Percentiles rank a stretch among this genome's conserved stretches.
Evolutionary conservation across 495 filamentous ascomycete species (phyloP).

Genomic region (Penicillium samsonianum): DNA sequence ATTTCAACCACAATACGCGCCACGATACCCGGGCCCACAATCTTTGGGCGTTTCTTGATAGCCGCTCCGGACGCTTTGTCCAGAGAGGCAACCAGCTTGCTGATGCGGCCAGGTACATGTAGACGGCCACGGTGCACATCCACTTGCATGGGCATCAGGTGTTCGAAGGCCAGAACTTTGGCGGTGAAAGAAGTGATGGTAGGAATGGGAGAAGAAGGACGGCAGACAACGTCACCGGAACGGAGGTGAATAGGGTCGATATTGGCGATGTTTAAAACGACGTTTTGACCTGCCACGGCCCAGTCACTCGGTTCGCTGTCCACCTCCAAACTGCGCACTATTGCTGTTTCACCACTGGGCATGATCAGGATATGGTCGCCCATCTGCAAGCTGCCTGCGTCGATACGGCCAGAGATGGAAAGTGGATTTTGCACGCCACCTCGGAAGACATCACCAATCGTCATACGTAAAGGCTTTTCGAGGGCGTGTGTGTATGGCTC

Average conservation of each 20-base stretch:
- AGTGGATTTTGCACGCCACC: conserved; percentile 72
- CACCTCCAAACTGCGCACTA: conserved; percentile 74
- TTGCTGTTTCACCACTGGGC: conserved; percentile 76
- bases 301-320: conserved; percentile 74
- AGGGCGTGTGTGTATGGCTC: conserved; percentile 70
- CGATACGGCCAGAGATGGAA: conserved; percentile 82
- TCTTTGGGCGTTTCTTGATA: conserved; percentile 79
- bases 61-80: conserved; percentile 71
- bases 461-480: conserved; percentile 79
- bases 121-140: conserved; percentile 86
- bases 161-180: conserved; percentile 87
- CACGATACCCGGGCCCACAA: conserved; percentile 71
- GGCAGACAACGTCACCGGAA: conserved; percentile 83
- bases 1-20: conserved; percentile 71
- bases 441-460: conserved; percentile 79
- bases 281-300: conserved; percentile 95
- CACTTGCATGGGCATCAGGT: conserved; percentile 81
- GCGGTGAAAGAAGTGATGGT: conserved; percentile 69
- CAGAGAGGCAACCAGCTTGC: conserved; percentile 65
- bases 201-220: conserved; percentile 62
- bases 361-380: conserved; percentile 79
- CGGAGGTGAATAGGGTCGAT: conserved; percentile 82
- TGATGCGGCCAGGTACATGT: conserved; percentile 74
- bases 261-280: conserved; percentile 77
- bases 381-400: conserved; percentile 77